Evolutionary conservation across 768 basidiomycete species (phyloP).

Genomic region (Naganishia randhawae): DNA sequence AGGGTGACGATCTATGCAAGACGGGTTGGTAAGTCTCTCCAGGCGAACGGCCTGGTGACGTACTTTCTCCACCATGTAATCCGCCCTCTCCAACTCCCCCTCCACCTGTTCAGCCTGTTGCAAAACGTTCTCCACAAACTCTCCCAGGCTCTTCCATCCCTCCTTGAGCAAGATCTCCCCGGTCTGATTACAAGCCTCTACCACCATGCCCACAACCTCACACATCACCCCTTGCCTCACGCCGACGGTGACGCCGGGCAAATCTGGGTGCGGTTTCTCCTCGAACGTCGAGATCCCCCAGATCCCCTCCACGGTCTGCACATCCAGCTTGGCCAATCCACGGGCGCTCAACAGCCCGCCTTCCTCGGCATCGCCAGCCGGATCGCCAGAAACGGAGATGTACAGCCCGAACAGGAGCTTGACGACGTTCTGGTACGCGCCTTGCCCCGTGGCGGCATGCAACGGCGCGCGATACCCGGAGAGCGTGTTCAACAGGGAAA

Average conservation of each 20-base stretch:
- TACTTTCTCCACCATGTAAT: constrained; percentile 64
- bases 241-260: constrained; percentile 69
- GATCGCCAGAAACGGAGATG: constrained; percentile 57
- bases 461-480: constrained; percentile 74
- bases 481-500: constrained; percentile 76
- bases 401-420: constrained; percentile 70
- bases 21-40: background rate
- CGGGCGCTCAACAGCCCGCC: constrained; percentile 63
- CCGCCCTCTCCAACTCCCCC: constrained; percentile 53
- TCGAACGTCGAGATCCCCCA: constrained; percentile 67
- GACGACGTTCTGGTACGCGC: constrained; percentile 78
- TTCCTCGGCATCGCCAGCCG: constrained; percentile 57
- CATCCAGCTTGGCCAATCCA: constrained; percentile 61
- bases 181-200: constrained; percentile 65
- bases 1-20: constrained; percentile 64
- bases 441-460: constrained; percentile 67
- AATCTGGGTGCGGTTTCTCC: constrained; percentile 65
- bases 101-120: constrained; percentile 56
- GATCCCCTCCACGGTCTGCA: constrained; percentile 65
- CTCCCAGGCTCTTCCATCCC: constrained; percentile 69
- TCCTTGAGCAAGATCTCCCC: constrained; percentile 61
- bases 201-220: constrained; percentile 68
- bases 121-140: constrained; percentile 68
- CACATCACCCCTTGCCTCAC: constrained; percentile 71
- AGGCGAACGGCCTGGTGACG: constrained; percentile 33